phyloP scores from a whole-genome alignment of 176 grass and related monocot genomes.

The Carex kokanica region DNA sequence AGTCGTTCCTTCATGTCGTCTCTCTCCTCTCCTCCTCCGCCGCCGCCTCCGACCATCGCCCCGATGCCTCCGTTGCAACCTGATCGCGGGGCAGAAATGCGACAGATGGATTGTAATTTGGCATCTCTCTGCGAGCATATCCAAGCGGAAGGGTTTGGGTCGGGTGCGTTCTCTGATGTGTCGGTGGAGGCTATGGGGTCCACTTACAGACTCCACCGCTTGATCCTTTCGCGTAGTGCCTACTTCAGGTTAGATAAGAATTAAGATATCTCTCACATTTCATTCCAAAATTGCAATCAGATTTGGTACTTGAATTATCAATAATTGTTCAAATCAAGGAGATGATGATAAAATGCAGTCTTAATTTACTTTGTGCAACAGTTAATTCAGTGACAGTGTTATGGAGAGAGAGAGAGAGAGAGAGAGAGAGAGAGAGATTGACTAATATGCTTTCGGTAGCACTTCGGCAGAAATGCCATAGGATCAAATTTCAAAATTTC shows the following conservation, averaged over 20 bases:
- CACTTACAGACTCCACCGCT: conserved; percentile 80
- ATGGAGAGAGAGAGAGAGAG: no score
- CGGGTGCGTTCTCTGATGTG: conserved; percentile 85
- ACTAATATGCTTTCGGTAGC: no score
- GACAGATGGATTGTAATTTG: conserved; percentile 74
- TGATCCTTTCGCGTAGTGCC: conserved; percentile 92
- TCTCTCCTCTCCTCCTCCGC: conserved; percentile 20
- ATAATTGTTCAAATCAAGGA: neutral
- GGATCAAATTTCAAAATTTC: no score
- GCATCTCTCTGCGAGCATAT: conserved; percentile 90
- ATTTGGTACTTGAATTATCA: neutral
- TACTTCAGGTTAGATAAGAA: conserved; percentile 69
- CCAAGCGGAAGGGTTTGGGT: conserved; percentile 69
- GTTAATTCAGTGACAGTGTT: neutral
- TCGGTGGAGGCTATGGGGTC: conserved; percentile 82
- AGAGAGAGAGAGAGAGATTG: no score
- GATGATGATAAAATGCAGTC: neutral
- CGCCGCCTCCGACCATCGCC: neutral
- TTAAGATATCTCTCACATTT: neutral
- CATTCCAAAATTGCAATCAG: neutral
- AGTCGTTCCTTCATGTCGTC: neutral
- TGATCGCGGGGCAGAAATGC: conserved; percentile 56
- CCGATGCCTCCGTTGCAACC: conserved; percentile 23
- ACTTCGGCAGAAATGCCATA: no score
- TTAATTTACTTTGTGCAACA: neutral